Evolutionary conservation across 1,284 basidiomycete genomes (phyloP).

Genomic region (Irpex sp.): DNA sequence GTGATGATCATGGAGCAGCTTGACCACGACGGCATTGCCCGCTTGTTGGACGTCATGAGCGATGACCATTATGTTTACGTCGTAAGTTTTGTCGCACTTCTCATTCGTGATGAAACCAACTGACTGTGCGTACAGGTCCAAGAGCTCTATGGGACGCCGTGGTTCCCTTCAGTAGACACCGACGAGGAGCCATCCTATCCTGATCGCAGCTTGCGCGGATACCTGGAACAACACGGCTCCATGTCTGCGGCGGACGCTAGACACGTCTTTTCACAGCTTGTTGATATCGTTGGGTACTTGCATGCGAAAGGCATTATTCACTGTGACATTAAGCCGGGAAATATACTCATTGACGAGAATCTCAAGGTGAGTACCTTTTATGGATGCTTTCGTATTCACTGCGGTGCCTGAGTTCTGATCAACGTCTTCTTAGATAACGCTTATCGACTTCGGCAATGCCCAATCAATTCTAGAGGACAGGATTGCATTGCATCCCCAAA

Average conservation of each 20-base stretch:
- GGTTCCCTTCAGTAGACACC: background rate
- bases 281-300: background rate
- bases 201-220: background rate
- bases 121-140: background rate
- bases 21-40: background rate
- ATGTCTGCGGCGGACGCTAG: background rate
- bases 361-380: background rate
- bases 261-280: background rate
- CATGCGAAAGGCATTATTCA: background rate
- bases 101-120: background rate
- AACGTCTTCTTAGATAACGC: background rate
- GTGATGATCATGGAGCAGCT: background rate
- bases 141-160: background rate
- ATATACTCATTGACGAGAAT: background rate
- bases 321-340: background rate
- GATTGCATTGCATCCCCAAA: background rate
- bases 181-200: background rate
- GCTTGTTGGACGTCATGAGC: background rate
- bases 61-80: background rate
- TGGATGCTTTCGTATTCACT: background rate
- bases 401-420: background rate
- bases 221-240: background rate
- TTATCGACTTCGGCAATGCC: background rate
- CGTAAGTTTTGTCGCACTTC: background rate
- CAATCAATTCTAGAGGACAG: background rate